phyloP scores from a whole-genome alignment of 257 asterid genomes.

The Gentiana straminea region DNA sequence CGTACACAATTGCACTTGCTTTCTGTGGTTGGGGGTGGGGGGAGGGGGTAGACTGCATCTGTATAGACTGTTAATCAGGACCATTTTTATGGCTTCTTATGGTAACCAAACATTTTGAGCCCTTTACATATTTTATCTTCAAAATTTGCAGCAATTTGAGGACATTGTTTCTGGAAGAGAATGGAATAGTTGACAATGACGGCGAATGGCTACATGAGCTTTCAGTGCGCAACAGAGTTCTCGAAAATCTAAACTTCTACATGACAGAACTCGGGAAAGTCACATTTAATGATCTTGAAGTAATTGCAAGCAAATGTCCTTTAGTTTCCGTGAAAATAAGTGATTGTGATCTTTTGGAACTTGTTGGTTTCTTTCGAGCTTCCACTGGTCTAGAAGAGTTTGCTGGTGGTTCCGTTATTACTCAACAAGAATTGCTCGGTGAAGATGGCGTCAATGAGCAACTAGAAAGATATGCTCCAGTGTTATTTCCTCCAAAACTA shows the following conservation, averaged over 20 bases:
- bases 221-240: slow-evolving; percentile 48
- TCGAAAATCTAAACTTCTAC: slow-evolving; percentile 66
- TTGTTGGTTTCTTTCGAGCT: slow-evolving; percentile 44
- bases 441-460: slow-evolving; percentile 44
- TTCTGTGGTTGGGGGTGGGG: too few relatives aligned
- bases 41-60: too few relatives aligned
- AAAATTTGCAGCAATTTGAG: slow-evolving; percentile 41
- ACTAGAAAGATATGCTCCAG: slow-evolving; percentile 26
- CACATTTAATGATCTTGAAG: slow-evolving; percentile 46
- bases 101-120: background rate
- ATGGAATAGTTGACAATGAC: slow-evolving; percentile 45
- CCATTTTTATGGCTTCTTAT: background rate
- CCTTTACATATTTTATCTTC: background rate
- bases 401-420: slow-evolving; percentile 58
- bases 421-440: slow-evolving; percentile 35
- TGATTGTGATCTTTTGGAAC: slow-evolving; percentile 47
- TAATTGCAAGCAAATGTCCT: slow-evolving; percentile 60
- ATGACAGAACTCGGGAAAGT: slow-evolving; percentile 44
- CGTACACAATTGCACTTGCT: too few relatives aligned
- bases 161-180: slow-evolving; percentile 62
- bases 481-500: slow-evolving; percentile 41
- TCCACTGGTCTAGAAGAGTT: slow-evolving; percentile 67
- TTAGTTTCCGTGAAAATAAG: slow-evolving; percentile 55
- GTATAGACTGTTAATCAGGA: too few relatives aligned
- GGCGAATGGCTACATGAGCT: slow-evolving; percentile 74